Conservation (phyloP, 202 grass and related monocot species). For the Zoysia matrella region DNA sequence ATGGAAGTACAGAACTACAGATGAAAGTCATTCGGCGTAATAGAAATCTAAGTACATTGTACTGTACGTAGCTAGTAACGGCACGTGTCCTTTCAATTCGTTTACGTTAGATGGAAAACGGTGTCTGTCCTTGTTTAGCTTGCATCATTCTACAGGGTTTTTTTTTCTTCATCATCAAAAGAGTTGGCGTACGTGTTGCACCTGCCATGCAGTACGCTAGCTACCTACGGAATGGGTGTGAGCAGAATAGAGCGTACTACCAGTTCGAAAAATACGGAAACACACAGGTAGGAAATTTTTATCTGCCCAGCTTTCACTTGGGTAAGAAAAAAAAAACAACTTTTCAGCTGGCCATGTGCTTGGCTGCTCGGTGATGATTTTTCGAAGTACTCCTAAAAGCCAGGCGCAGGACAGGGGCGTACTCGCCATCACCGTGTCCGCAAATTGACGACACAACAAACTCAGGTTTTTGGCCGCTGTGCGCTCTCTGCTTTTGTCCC, state of each 20-base stretch:
- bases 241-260: too few species aligned
- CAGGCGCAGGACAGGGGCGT: background rate
- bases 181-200: background rate
- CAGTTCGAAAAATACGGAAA: constrained; percentile 9
- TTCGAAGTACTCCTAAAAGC: background rate
- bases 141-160: background rate
- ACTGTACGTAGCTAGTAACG: background rate
- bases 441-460: background rate
- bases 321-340: background rate
- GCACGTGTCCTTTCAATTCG: background rate
- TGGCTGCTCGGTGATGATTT: constrained; percentile 5
- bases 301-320: background rate
- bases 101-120: background rate
- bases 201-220: background rate
- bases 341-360: constrained; percentile 26
- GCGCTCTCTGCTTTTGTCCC: background rate
- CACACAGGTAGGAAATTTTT: background rate
- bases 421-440: background rate
- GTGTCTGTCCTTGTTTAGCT: constrained; percentile 31
- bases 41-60: background rate
- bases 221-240: too few species aligned
- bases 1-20: constrained; percentile 8
- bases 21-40: constrained; percentile 2
- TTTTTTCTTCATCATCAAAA: background rate
- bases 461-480: background rate